Percentiles rank a stretch among this genome's conserved stretches.
Evolutionary conservation across 2,329 filamentous ascomycete genomes (phyloP).

Genomic region (Pseudogymnoascus sp.): DNA sequence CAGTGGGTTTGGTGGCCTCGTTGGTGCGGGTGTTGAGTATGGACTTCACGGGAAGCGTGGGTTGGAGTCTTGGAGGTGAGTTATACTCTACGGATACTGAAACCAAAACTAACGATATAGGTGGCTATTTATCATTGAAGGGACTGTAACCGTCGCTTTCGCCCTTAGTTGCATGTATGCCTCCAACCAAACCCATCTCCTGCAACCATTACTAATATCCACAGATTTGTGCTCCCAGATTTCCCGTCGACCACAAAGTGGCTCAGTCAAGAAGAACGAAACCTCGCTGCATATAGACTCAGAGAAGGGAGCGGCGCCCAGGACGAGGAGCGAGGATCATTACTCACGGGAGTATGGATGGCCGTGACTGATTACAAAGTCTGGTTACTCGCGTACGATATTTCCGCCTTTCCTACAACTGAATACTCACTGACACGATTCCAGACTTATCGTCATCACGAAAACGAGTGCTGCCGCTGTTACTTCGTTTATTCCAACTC

Average conservation of each 20-base stretch:
- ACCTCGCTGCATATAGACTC: conserved; percentile 14
- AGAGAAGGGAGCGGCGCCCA: conserved; percentile 12
- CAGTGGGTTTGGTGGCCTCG: conserved; percentile 34
- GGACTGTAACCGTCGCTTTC: conserved; percentile 14
- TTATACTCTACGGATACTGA: background rate
- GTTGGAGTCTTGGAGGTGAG: conserved; percentile 2
- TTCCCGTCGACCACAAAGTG: conserved; percentile 33
- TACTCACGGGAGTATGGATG: conserved; percentile 16
- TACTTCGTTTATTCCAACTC: conserved; percentile 26
- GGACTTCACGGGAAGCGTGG: conserved; percentile 13
- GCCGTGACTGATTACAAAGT: conserved; percentile 19
- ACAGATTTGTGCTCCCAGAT: conserved; percentile 38
- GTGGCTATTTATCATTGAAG: conserved; percentile 20
- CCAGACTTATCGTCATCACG: background rate
- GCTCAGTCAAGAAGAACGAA: conserved; percentile 17
- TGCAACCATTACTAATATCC: background rate
- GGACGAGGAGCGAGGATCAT: conserved; percentile 14
- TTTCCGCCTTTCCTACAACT: background rate
- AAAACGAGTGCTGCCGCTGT: conserved; percentile 16
- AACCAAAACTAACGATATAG: background rate
- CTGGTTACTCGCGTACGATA: conserved; percentile 13
- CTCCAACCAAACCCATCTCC: conserved; percentile 8
- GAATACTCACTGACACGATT: background rate
- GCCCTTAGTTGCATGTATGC: conserved; percentile 9
- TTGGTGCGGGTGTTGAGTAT: conserved; percentile 32